Evolutionary conservation across 75 land plant genomes (phyloP), one percentile per base, ranked within the genome.

Genomic region (Isoetes taiwanensis): DNA sequence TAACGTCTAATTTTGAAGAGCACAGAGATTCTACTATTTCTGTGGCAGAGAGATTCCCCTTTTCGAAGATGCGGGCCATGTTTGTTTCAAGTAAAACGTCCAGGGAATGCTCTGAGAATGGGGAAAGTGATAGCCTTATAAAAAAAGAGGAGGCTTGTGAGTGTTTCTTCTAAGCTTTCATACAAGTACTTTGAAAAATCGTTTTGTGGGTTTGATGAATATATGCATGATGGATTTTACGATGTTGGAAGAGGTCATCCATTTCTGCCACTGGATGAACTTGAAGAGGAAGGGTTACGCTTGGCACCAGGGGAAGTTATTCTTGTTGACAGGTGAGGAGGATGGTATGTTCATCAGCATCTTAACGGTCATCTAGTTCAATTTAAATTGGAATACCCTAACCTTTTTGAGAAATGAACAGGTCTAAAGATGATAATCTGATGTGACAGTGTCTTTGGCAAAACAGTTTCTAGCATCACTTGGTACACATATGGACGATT

Each of bases 181-280:
- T 63, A 56, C 57, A 83, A 80, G 64, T 91, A 86, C 50, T 73
- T 61, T 50, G 59, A 2, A 14, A 68, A 68, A 28, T 91, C 97
- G 34, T 69, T 83, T 16, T 80, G 91, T 65, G 66, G 88, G 29
- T 43, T 77, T 33, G 67, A 78, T 62, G 94, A 91, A 35, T 68
- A 59, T 56, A 41, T 91, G 28, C 74, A 74, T 23, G 97, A 91
- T 87, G 97, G 97, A 1, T 91, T 91, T 58, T 91, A 86, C 80
- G 97, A 91, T 76, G 94, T 83, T 19, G 97, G 97, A 2, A 86
- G 97, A 30, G 94, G 83, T 43, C 85, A 76, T 17, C 94, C 94
- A 25, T 86, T 86, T 73, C 74, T 59, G 65, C 57, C 82, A 19
- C 57, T 91, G 48, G 54, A 63, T 12, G 67, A 52, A 25, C 81